These are phyloP conservation scores for Geranium rotundifolium DNA, from an alignment of 345 rosid species.

Conservation along the genomic window DNA sequence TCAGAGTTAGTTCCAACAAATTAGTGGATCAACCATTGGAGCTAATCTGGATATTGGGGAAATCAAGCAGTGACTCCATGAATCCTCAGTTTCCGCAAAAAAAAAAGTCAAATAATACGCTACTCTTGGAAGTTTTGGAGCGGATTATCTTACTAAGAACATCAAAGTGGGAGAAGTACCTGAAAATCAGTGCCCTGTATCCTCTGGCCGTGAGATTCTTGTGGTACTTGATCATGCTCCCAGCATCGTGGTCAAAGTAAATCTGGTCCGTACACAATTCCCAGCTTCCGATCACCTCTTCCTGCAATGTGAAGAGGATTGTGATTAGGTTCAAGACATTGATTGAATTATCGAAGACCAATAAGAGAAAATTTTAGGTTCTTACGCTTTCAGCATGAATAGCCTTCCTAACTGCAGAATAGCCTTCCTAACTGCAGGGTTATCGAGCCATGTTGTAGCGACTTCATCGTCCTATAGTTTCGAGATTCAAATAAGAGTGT, in stretches of 20 bases:
- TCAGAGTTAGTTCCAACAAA: too few relatives aligned
- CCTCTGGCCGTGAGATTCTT: slow-evolving; percentile 68
- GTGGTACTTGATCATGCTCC: slow-evolving; percentile 81
- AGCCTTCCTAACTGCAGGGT: slow-evolving; percentile 55
- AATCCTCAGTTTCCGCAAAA: too few relatives aligned
- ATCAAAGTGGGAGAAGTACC: slow-evolving; percentile 24
- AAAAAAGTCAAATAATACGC: too few relatives aligned
- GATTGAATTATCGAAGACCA: background rate
- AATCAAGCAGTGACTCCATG: too few relatives aligned
- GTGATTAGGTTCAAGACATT: background rate
- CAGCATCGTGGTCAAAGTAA: slow-evolving; percentile 28
- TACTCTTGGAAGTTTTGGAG: too few relatives aligned
- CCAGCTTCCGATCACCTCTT: slow-evolving; percentile 38
- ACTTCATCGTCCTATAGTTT: slow-evolving; percentile 50
- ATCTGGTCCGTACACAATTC: slow-evolving; percentile 36
- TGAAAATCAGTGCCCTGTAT: slow-evolving; percentile 68
- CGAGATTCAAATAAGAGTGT: background rate
- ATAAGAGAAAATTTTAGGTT: background rate
- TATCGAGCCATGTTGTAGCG: slow-evolving; percentile 69
- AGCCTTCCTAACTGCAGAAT: slow-evolving; percentile 57
- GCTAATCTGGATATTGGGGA: too few relatives aligned
- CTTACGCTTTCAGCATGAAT: slow-evolving; percentile 57
- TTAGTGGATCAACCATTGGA: too few relatives aligned
- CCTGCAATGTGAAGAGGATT: slow-evolving; percentile 15
- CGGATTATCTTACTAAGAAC: too few relatives aligned